Conservation (phyloP, 305 asterid species). For the Rubia tinctorum region DNA sequence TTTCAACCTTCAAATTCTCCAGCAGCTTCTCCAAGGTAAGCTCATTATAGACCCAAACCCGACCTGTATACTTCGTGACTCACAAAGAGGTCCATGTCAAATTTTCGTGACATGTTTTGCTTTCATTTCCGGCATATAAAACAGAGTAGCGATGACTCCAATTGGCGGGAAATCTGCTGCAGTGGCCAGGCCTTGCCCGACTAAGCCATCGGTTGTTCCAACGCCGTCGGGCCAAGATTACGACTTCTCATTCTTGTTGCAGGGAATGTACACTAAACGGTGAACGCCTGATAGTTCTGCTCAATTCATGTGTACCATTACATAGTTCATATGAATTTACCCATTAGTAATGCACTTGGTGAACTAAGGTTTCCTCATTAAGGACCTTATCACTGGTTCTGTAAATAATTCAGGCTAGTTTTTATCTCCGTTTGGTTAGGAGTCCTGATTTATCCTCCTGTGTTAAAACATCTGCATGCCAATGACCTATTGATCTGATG, state of each 20-base stretch:
- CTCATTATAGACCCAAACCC: not conserved
- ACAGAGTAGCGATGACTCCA: conserved; percentile 1
- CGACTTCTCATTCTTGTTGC: conserved; percentile 27
- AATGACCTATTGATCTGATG: too few relatives aligned
- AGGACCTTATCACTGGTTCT: too few relatives aligned
- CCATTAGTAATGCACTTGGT: too few relatives aligned
- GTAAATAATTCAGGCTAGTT: too few relatives aligned
- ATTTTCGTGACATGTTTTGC: not conserved
- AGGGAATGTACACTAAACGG: conserved; percentile 27
- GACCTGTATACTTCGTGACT: not conserved
- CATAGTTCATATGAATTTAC: too few relatives aligned
- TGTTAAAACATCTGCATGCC: too few relatives aligned
- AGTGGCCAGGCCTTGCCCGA: conserved; percentile 13
- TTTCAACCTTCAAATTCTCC: conserved; percentile 15
- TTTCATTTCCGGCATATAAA: not conserved
- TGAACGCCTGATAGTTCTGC: conserved; percentile 4
- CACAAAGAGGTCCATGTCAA: not conserved
- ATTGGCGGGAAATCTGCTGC: conserved; percentile 15
- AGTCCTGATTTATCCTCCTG: too few relatives aligned
- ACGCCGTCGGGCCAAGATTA: conserved; percentile 23
- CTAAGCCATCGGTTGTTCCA: conserved; percentile 19
- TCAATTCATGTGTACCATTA: not conserved
- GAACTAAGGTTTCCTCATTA: too few relatives aligned
- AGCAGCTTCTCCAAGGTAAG: conserved; percentile 28
- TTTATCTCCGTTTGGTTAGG: too few relatives aligned